phyloP scores from a whole-genome alignment of 2,329 filamentous ascomycete species.

The Pseudocercospora musae region DNA sequence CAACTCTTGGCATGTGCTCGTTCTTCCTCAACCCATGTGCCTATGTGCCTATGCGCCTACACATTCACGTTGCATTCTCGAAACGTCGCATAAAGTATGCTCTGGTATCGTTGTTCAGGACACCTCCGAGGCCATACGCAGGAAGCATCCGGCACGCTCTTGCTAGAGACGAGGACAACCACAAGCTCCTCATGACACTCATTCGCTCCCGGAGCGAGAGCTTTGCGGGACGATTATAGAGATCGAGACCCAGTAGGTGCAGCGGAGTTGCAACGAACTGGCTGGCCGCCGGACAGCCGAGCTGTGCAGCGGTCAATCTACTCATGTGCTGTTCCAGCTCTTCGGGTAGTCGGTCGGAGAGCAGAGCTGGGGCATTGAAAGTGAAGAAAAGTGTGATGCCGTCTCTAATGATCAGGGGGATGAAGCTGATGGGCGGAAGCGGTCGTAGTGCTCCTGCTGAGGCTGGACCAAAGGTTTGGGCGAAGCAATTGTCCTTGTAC shows the following conservation, averaged over 20 bases:
- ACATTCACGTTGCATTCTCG: not conserved
- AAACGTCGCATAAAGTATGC: not conserved
- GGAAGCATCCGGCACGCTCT: constrained; percentile 22
- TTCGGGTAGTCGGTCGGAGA: constrained; percentile 19
- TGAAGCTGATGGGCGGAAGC: constrained; percentile 20
- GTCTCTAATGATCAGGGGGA: constrained; percentile 22
- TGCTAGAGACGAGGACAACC: constrained; percentile 17
- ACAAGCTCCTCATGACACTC: constrained; percentile 12
- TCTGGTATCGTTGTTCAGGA: constrained; percentile 18
- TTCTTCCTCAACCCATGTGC: not conserved
- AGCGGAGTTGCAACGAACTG: constrained; percentile 24
- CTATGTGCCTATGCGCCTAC: not conserved
- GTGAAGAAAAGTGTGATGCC: constrained; percentile 23
- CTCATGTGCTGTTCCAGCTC: constrained; percentile 16
- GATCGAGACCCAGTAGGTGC: constrained; percentile 23
- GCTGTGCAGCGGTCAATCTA: constrained; percentile 18
- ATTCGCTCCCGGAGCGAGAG: constrained; percentile 8
- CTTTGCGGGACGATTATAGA: constrained; percentile 18
- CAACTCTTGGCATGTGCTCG: not conserved
- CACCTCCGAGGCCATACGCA: constrained; percentile 24
- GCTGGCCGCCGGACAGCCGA: constrained; percentile 19
- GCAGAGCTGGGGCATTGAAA: constrained; percentile 19
- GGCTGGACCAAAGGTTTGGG: constrained; percentile 20
- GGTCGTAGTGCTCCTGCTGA: constrained; percentile 10
- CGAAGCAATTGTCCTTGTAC: constrained; percentile 25